Evolutionary conservation across 1,284 basidiomycete species (phyloP).

Genomic region (Schizophyllum amplum): DNA sequence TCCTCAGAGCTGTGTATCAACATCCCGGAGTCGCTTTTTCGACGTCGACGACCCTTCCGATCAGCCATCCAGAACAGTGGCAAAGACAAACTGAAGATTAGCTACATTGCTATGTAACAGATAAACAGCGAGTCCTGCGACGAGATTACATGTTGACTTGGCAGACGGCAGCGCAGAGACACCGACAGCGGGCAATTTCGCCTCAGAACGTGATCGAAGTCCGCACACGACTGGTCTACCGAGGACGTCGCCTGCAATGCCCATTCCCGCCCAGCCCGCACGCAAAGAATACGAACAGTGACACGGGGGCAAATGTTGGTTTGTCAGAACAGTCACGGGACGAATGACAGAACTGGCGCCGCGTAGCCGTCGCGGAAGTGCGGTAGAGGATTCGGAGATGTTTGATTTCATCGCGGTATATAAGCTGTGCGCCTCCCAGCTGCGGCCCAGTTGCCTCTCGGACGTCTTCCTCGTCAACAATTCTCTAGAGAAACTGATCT

Average conservation of each 20-base stretch:
- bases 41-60: too few species aligned
- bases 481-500: too few species aligned
- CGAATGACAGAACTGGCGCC: neutral
- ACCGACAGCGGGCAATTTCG: neutral
- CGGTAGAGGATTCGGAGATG: neutral
- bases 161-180: too few species aligned
- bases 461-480: too few species aligned
- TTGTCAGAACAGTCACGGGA: neutral
- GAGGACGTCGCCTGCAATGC: too few species aligned
- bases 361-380: neutral
- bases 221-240: too few species aligned
- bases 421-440: neutral
- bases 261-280: neutral
- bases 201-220: too few species aligned
- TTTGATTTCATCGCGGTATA: neutral
- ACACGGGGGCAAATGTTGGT: neutral
- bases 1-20: too few species aligned
- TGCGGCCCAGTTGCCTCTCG: too few species aligned
- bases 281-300: neutral
- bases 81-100: neutral
- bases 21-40: too few species aligned
- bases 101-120: neutral
- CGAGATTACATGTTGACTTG: too few species aligned
- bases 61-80: too few species aligned
- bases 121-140: neutral